Evolutionary conservation across 371 early-diverging fungal species (phyloP).

Genomic region (Mucor indicus): DNA sequence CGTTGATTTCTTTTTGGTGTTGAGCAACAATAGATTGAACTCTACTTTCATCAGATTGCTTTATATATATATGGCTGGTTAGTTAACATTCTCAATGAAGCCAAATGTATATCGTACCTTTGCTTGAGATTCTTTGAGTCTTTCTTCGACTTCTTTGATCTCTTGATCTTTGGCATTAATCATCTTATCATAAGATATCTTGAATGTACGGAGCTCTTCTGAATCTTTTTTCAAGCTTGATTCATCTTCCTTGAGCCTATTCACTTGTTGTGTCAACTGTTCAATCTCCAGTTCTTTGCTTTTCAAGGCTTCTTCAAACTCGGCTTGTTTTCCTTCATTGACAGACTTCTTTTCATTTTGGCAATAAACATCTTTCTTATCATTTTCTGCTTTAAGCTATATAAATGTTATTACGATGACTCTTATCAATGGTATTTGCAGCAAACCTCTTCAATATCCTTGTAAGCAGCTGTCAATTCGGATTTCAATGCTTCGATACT

Average conservation of each 20-base stretch:
- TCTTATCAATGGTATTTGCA: not conserved
- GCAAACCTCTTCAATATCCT: constrained; percentile 8
- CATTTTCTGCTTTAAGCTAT: not conserved
- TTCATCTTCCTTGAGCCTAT: constrained; percentile 1
- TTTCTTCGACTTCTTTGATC: constrained; percentile 35
- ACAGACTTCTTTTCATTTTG: constrained; percentile 9
- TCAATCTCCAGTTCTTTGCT: constrained; percentile 7
- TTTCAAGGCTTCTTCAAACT: constrained; percentile 3
- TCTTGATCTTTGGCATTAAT: constrained; percentile 37
- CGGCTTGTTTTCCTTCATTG: constrained; percentile 2
- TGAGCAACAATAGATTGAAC: constrained; percentile 35
- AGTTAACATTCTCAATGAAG: not conserved
- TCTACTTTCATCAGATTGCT: constrained; percentile 18
- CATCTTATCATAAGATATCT: constrained; percentile 38
- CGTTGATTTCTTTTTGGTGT: constrained; percentile 44
- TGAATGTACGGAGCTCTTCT: constrained; percentile 20
- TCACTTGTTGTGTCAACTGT: constrained; percentile 4
- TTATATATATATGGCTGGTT: not conserved
- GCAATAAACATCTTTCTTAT: constrained; percentile 1
- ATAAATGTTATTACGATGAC: not conserved
- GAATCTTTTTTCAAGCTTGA: not conserved
- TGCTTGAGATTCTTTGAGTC: constrained; percentile 19
- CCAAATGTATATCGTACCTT: constrained; percentile 2
- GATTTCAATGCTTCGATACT: constrained; percentile 4
- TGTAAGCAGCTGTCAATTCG: not conserved